phyloP scores from a whole-genome alignment of 106 monocot genomes.

The Vanilla planifolia region DNA sequence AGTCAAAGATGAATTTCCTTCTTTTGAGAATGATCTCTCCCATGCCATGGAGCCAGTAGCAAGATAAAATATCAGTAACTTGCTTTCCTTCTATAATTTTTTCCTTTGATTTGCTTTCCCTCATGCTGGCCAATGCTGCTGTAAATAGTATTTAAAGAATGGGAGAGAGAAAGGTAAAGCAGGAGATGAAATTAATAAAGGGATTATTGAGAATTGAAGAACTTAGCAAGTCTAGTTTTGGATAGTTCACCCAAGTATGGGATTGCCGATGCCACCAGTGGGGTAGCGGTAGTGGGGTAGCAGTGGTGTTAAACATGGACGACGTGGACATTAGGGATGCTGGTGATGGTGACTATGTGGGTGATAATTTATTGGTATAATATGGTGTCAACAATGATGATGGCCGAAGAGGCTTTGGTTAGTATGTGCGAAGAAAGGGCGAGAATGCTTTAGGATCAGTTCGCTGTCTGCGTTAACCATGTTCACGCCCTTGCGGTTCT shows the following conservation, averaged over 20 bases:
- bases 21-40: constrained; percentile 19
- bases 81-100: constrained; percentile 5
- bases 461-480: constrained; percentile 83
- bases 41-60: neutral
- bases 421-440: constrained; percentile 96
- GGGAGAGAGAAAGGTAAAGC: neutral
- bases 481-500: constrained; percentile 93
- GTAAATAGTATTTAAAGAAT: neutral
- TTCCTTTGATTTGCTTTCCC: neutral
- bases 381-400: constrained; percentile 28
- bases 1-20: constrained; percentile 8
- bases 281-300: constrained; percentile 1
- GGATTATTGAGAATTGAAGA: neutral
- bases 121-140: neutral
- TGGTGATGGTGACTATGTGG: constrained; percentile 21
- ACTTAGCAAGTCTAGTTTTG: neutral
- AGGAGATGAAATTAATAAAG: neutral
- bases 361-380: constrained; percentile 32
- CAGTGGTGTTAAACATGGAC: constrained; percentile 31
- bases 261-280: constrained; percentile 9
- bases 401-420: constrained; percentile 50
- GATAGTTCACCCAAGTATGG: constrained; percentile 4
- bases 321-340: constrained; percentile 20
- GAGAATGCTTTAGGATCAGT: constrained; percentile 93
- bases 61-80: neutral